These are phyloP conservation scores for Alternaria hordeiaustralica DNA, from an alignment of 2,329 filamentous ascomycete genomes.

Conservation along the genomic window DNA sequence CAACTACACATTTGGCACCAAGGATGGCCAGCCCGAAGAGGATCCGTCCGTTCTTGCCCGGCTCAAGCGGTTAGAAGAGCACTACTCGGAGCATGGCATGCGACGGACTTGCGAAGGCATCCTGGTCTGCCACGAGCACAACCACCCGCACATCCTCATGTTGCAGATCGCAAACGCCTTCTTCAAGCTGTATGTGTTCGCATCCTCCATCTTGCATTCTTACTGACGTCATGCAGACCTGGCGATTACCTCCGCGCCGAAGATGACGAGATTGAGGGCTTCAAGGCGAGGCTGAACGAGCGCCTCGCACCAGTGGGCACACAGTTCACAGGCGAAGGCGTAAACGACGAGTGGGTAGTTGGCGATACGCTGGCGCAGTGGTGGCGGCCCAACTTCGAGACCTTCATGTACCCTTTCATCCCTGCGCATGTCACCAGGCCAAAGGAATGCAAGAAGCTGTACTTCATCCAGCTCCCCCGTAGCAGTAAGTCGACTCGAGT, in stretches of 20 bases:
- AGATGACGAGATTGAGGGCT: constrained; percentile 92
- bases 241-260: constrained; percentile 91
- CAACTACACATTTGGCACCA: constrained; percentile 98
- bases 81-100: constrained; percentile 93
- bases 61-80: constrained; percentile 92
- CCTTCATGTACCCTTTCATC: constrained; percentile 99
- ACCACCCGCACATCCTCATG: constrained; percentile 98
- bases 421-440: constrained; percentile 94
- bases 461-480: constrained; percentile 92
- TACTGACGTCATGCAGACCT: constrained; percentile 59
- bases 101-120: constrained; percentile 96
- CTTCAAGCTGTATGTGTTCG: constrained; percentile 78
- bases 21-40: constrained; percentile 97
- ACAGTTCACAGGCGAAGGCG: constrained; percentile 79
- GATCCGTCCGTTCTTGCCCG: constrained; percentile 94
- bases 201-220: background rate
- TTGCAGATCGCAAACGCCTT: constrained; percentile 99
- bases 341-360: constrained; percentile 93
- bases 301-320: constrained; percentile 90
- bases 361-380: constrained; percentile 95
- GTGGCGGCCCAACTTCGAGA: constrained; percentile 99
- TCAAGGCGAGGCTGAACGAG: constrained; percentile 92
- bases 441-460: constrained; percentile 99
- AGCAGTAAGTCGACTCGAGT: constrained; percentile 68
- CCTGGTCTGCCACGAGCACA: constrained; percentile 97